Percentiles rank a stretch among this genome's conserved stretches.
Evolutionary conservation across 306 rosid species (phyloP).

Genomic region (Macrotyloma uniflorum): DNA sequence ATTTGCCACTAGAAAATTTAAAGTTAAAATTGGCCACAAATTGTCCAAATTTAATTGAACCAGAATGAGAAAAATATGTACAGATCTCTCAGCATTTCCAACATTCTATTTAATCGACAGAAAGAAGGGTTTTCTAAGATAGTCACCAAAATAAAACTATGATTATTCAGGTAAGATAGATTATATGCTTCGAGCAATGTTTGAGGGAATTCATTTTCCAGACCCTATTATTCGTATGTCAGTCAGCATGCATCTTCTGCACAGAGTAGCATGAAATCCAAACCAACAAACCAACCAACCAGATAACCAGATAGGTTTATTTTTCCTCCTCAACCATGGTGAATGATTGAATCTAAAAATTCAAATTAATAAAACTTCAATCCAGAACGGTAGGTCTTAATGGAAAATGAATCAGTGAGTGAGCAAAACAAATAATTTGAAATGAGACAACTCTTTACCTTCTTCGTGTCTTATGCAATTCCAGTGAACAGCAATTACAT

Average conservation of each 20-base stretch:
- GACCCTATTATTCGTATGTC: not conserved
- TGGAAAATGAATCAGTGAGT: not conserved
- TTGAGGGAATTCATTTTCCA: not conserved
- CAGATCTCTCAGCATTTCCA: not conserved
- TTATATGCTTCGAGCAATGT: not conserved
- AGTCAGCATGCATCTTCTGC: not conserved
- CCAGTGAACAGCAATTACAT: too few species aligned
- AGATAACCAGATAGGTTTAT: not conserved
- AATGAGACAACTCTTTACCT: not conserved
- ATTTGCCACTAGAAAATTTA: too few species aligned
- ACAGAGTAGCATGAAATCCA: conserved; percentile 2
- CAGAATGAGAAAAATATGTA: not conserved
- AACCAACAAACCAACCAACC: too few species aligned
- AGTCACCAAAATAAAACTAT: not conserved
- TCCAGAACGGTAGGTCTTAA: not conserved
- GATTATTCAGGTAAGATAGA: not conserved
- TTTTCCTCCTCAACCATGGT: not conserved
- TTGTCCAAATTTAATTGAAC: not conserved
- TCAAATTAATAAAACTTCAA: not conserved
- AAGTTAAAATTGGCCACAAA: not conserved
- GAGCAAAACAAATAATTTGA: not conserved
- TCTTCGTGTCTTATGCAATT: too few species aligned
- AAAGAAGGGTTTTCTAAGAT: not conserved
- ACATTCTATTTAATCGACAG: not conserved
- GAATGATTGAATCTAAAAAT: not conserved